Percentiles rank a stretch among this genome's conserved stretches.
Evolutionary conservation across 768 basidiomycete species (phyloP).

Genomic region (Rhizopogon vulgaris): DNA sequence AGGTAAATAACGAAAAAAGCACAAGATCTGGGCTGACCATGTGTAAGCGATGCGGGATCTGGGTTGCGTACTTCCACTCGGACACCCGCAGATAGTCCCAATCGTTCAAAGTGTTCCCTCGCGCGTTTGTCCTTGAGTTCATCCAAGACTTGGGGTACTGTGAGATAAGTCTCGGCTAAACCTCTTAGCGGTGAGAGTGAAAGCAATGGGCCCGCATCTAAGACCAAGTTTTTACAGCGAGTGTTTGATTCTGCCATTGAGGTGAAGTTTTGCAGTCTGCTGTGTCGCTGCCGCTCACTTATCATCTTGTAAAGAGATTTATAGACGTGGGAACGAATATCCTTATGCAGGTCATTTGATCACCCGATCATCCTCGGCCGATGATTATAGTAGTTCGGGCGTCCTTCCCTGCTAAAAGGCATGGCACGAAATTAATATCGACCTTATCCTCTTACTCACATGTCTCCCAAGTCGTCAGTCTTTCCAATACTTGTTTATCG

Average conservation of each 20-base stretch:
- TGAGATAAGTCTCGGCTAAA: conserved; percentile 77
- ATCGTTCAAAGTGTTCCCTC: conserved; percentile 76
- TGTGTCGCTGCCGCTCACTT: too few species aligned
- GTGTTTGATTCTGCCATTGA: conserved; percentile 26
- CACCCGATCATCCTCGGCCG: conserved; percentile 1
- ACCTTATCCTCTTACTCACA: conserved; percentile 10
- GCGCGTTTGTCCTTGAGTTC: conserved; percentile 89
- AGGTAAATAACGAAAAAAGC: conserved; percentile 3
- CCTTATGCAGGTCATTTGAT: too few species aligned
- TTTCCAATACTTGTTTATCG: conserved; percentile 6
- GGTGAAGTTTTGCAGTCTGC: conserved; percentile 1
- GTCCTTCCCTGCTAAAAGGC: neutral
- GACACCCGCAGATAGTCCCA: conserved; percentile 73
- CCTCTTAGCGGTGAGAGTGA: conserved; percentile 87
- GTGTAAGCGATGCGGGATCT: conserved; percentile 59
- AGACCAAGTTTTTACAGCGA: conserved; percentile 73
- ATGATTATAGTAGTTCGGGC: neutral
- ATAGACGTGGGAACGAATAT: conserved; percentile 1
- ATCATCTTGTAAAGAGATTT: neutral
- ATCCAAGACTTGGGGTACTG: conserved; percentile 83
- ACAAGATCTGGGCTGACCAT: conserved; percentile 35
- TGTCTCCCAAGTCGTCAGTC: conserved; percentile 42
- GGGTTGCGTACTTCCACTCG: conserved; percentile 66
- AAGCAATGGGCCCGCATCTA: conserved; percentile 91
- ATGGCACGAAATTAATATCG: neutral